Conservation (phyloP, 139 green algal genomes). For the Micractinium conductrix region DNA sequence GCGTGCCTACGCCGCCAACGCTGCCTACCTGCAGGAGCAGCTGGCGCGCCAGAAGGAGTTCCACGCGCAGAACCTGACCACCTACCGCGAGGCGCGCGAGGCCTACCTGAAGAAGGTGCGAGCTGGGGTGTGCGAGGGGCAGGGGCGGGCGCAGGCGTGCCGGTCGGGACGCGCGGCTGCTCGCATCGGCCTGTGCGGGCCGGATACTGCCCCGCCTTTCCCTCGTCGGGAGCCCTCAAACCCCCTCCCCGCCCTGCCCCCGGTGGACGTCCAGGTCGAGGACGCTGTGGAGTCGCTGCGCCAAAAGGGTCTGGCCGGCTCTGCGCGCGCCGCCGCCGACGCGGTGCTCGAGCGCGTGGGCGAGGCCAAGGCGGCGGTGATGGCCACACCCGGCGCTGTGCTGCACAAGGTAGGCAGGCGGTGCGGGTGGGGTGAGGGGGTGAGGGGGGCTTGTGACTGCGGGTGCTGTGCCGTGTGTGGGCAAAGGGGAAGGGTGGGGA, state of each 20-base stretch:
- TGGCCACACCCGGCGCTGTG: constrained; percentile 33
- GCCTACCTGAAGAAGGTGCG: constrained; percentile 55
- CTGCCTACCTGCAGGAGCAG: constrained; percentile 28
- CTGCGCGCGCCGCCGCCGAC: constrained; percentile 47
- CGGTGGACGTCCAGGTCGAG: constrained; percentile 38
- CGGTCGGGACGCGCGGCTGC: background rate
- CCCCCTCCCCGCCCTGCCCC: background rate
- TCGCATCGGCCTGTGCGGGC: background rate
- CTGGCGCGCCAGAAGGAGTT: constrained; percentile 49
- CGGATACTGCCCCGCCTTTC: background rate
- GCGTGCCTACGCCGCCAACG: constrained; percentile 44
- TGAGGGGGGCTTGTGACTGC: too few species aligned
- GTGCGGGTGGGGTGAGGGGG: background rate
- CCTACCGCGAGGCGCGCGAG: constrained; percentile 47
- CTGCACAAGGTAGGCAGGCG: constrained; percentile 2
- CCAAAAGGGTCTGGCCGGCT: constrained; percentile 47
- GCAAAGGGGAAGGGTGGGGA: too few species aligned
- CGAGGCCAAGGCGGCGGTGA: constrained; percentile 41
- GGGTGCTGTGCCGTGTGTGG: too few species aligned
- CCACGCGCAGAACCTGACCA: constrained; percentile 53
- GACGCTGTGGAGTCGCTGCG: constrained; percentile 51
- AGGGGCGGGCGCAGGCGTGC: background rate
- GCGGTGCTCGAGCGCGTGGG: constrained; percentile 45
- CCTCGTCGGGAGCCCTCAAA: too few species aligned
- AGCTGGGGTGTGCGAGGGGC: background rate